Evolutionary conservation across 75 land plant genomes (phyloP), one percentile per base, ranked within the genome.

Genomic region (Pinus albicaulis): DNA sequence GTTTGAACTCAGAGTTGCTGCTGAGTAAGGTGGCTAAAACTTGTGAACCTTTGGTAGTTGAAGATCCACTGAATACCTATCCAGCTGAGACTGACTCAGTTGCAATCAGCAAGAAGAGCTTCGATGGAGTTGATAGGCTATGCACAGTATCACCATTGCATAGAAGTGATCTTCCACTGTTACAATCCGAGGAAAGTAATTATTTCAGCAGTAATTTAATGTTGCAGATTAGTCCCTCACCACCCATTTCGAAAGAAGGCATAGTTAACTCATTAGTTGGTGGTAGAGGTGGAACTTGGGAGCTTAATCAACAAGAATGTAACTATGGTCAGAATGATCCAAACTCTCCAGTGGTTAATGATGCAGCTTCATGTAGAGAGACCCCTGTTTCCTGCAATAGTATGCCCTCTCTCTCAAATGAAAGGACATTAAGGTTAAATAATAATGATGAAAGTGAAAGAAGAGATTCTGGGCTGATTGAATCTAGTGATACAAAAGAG

Each of bases 241-340:
- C 71, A 68, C 71, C 52, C 11, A 20, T 41, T 68, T 38, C 53
- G n/a, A 44, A 68, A 68, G 48, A 36, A 68, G 71, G 52, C 23
- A 38, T 12, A 19, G 53, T 36, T 68, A 38, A 38, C 53, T 41
- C 48, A 68, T 68, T 44, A 10, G 38, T 20, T 68, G 41, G 19
- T 68, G 71, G 71, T 44, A 68, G 53, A 41, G 71, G 53, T 41
- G 17, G 24, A 68, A 68, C 71, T 15, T 41, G 71, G 71, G 52
- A 68, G n/a, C 71, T 17, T 28, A 68, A 34, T 68, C 23, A 38
- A 41, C 48, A 68, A 68, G 52, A 36, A 41, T 68, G 48, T 20
- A 68, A 13, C 41, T 38, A 11, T 68, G 28, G 28, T 24, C 14
- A 13, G 12, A 26, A 10, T 8, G 28, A 25, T 61, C 48, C 71